phyloP scores from a whole-genome alignment of 2,329 filamentous ascomycete genomes.

The Stemphylium vesicarium region DNA sequence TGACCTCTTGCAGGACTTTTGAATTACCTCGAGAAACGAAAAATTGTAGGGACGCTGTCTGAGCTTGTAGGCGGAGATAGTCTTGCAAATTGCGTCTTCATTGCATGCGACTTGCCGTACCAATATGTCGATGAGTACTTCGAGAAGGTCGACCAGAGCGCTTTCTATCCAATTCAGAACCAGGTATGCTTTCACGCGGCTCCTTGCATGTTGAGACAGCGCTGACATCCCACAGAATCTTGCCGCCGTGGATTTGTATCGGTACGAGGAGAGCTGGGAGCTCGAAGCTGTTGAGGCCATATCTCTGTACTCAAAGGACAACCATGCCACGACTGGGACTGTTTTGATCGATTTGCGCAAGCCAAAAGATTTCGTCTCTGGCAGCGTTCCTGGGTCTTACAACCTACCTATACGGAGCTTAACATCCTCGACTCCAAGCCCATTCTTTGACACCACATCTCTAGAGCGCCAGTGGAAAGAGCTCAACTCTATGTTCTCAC shows the following conservation, averaged over 20 bases:
- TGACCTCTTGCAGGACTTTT: slow-evolving; percentile 20
- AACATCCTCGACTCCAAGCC: slow-evolving; percentile 11
- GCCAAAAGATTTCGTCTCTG: slow-evolving; percentile 20
- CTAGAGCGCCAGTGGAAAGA: slow-evolving; percentile 27
- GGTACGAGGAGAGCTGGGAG: slow-evolving; percentile 30
- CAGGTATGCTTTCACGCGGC: slow-evolving; percentile 3
- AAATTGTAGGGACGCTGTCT: slow-evolving; percentile 16
- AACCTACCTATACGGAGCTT: slow-evolving; percentile 26
- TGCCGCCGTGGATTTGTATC: slow-evolving; percentile 23
- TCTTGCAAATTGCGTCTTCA: slow-evolving; percentile 48
- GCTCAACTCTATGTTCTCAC: slow-evolving; percentile 19
- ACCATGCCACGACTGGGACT: not conserved
- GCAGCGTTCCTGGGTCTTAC: slow-evolving; percentile 23
- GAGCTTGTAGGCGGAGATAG: slow-evolving; percentile 13
- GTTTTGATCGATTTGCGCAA: slow-evolving; percentile 23
- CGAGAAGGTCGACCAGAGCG: slow-evolving; percentile 56
- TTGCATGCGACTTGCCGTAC: slow-evolving; percentile 69
- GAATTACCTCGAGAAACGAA: slow-evolving; percentile 20
- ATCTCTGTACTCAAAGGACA: slow-evolving; percentile 8
- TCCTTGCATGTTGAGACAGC: not conserved
- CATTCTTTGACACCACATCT: slow-evolving; percentile 19
- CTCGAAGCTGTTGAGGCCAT: slow-evolving; percentile 17
- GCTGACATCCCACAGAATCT: slow-evolving; percentile 17
- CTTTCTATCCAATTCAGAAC: slow-evolving; percentile 25
- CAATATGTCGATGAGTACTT: slow-evolving; percentile 68